Base-by-base conservation (phyloP, 2,329 filamentous ascomycete genomes). In the Golovinomyces cichoracearum region DNA sequence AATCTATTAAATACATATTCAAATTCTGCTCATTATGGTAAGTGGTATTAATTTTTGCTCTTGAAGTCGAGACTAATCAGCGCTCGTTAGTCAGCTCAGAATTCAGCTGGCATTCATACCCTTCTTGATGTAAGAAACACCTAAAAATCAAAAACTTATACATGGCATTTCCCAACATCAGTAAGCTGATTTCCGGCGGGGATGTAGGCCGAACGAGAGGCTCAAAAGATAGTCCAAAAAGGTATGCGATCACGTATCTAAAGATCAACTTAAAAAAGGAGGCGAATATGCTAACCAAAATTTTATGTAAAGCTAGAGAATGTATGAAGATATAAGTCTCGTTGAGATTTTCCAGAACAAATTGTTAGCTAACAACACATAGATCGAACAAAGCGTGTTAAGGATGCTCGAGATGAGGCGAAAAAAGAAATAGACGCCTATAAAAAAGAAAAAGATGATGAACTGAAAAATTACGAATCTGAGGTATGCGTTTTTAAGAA, bases 51-150 rank as follows among this genome's bases (percentile, higher is more conserved):
- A n/a, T n/a, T n/a, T n/a, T n/a, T n/a, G n/a, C n/a, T n/a, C n/a
- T n/a, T n/a, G n/a, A n/a, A n/a, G n/a, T n/a, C n/a, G n/a, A n/a
- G n/a, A n/a, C n/a, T n/a, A n/a, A n/a, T n/a, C n/a, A n/a, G n/a
- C n/a, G n/a, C n/a, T n/a, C n/a, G n/a, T n/a, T n/a, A 95, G 88
- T 90, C 90, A 64, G 90, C 88, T 63, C 90, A 95, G 70, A 95
- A 95, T 72, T 95, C 90, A 56, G 80, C 83, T 61, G 90, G 90
- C 66, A 98, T 98, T 64, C 88, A 95, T 69, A 95, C 88, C 63
- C 78, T 98, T 62, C 84, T 98, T 68, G 90, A 95, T 68, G 90
- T 98, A 80, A 61, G 80, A 58, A 47, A n/a, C 12, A 23, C 17
- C 13, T 5, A 12, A 13, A 41, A 3, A 41, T 21, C 2, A 5